Base-by-base conservation (phyloP, 805 yeast genomes). In the Saccharomyces paradoxus region DNA sequence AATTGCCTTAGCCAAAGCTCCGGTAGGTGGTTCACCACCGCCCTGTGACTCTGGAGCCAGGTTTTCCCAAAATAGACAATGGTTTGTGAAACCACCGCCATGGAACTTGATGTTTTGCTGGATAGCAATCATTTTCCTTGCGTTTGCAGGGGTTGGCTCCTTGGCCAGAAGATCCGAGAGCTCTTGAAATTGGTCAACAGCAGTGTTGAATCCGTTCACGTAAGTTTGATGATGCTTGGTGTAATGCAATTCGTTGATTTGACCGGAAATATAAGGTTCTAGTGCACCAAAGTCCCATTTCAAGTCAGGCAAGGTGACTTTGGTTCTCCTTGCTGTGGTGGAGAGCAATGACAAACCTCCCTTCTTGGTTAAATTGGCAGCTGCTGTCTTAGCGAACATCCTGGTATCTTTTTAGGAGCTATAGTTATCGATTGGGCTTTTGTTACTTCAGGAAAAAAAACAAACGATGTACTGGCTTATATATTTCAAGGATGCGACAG, bases 221-320 rank as follows among this genome's bases (percentile, higher is more conserved):
- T 89, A 89, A 32, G 96, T 87, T 74, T 88, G 94, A 71, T 89
- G 96, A 74, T 89, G 97, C 78, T 90, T 90, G 61, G 83, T 79
- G 80, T 89, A 87, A 75, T 89, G 97, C 52, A 84, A 60, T 71
- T 87, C 94, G 73, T 88, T 90, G 74, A 89, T 89, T 69, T 87
- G 82, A 48, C 90, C 95, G 46, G 94, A 82, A 63, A 89, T 87
- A 74, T 73, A 80, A 55, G 97, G 96, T 76, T 89, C 97, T 53
- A 89, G 77, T 26, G 89, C 96, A 61, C 82, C 87, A 63, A 82
- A 90, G 67, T 86, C 96, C 80, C 84, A 89, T 68, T 84, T 87
- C 64, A 89, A 77, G 61, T 86, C 88, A 55, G 96, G 96, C 61
- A 89, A 77, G 41, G 87, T 77, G 54, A 85, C 86, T 71, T 85